Conservation (phyloP, 768 basidiomycete species). For the Suillus americanus region DNA sequence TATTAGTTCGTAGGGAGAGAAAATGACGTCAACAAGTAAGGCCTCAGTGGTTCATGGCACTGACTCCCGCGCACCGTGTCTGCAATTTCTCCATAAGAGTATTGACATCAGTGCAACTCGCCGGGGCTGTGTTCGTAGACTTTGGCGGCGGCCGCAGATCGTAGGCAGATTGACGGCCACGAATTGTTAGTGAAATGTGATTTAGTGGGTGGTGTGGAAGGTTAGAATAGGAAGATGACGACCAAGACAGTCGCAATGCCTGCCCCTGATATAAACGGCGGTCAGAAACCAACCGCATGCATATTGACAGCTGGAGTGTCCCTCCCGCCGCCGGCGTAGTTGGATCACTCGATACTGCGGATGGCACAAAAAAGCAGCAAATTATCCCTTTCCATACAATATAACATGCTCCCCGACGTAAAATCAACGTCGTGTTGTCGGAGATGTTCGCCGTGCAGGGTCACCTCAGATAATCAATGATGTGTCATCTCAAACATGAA, state of each 20-base stretch:
- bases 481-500: conserved; percentile 11
- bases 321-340: not conserved
- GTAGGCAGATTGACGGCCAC: no score
- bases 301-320: no score
- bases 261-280: not conserved
- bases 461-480: conserved; percentile 46
- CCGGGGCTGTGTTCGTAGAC: not conserved
- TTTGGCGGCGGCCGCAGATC: not conserved
- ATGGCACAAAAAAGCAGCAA: not conserved
- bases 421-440: not conserved
- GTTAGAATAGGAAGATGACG: not conserved
- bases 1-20: not conserved
- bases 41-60: not conserved
- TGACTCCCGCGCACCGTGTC: not conserved
- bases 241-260: not conserved
- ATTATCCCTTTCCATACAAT: not conserved
- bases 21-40: no score
- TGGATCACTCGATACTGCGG: not conserved
- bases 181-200: no score
- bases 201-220: no score
- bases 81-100: not conserved
- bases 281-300: not conserved
- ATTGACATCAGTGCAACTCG: not conserved
- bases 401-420: not conserved
- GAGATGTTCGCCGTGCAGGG: conserved; percentile 39